Conservation (phyloP, 2,329 filamentous ascomycete genomes). For the Beauveria varroae region DNA sequence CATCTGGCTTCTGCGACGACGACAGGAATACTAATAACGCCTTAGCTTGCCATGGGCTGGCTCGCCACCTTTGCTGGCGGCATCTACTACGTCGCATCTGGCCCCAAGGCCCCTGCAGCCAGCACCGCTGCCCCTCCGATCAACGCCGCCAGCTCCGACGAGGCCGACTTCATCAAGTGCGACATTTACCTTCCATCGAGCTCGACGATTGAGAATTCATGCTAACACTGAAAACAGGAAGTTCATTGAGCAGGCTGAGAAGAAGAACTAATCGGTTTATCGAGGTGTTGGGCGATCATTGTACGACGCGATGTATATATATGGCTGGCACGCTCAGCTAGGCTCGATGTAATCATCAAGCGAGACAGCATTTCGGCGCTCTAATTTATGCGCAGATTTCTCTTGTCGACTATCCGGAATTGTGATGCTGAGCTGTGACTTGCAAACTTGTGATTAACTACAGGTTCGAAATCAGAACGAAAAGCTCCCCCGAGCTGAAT, state of each 20-base stretch:
- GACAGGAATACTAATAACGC: constrained; percentile 16
- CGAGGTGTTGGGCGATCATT: constrained; percentile 17
- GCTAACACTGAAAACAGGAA: constrained; percentile 26
- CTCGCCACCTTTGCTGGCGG: constrained; percentile 45
- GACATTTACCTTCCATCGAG: constrained; percentile 16
- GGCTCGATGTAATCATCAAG: background rate
- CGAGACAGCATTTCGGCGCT: constrained; percentile 9
- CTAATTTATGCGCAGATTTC: constrained; percentile 8
- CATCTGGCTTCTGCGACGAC: background rate
- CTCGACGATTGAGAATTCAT: background rate
- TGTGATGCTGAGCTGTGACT: background rate
- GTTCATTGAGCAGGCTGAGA: constrained; percentile 34
- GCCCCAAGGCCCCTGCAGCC: constrained; percentile 34
- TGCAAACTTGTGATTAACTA: background rate
- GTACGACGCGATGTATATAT: constrained; percentile 29
- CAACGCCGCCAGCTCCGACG: constrained; percentile 54
- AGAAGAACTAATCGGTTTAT: constrained; percentile 29
- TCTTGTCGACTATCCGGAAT: background rate
- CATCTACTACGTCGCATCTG: constrained; percentile 34
- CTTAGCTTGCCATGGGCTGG: constrained; percentile 50
- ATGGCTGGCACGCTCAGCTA: constrained; percentile 10
- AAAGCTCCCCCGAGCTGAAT: background rate
- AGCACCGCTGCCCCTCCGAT: constrained; percentile 46
- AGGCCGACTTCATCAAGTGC: constrained; percentile 60
- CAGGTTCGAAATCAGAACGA: background rate